A percentile compares a stretch with the other conserved stretches of the same genome.
phyloP scores from a whole-genome alignment of 371 early-diverging fungal species.

The Mortierella sp. region DNA sequence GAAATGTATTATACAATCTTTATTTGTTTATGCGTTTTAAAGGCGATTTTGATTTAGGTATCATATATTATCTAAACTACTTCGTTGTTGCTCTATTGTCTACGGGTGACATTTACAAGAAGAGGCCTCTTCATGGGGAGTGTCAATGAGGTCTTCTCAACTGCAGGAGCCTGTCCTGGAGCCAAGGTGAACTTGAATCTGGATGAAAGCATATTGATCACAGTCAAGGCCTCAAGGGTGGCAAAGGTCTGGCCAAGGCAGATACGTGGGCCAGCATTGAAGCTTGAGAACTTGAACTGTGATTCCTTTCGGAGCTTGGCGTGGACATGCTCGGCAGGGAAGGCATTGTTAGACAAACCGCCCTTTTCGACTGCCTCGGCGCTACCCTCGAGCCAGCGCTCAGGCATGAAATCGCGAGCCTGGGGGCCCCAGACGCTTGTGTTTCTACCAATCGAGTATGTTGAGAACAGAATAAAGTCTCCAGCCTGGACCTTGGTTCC shows the following conservation, averaged over 20 bases:
- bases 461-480: slow-evolving; percentile 65
- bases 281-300: slow-evolving; percentile 55
- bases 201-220: slow-evolving; percentile 59
- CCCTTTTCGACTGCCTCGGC: slow-evolving; percentile 58
- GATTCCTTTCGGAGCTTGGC: slow-evolving; percentile 46
- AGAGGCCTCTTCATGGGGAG: slow-evolving; percentile 68
- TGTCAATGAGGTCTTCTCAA: slow-evolving; percentile 59
- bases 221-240: slow-evolving; percentile 65
- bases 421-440: slow-evolving; percentile 72
- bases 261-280: slow-evolving; percentile 80
- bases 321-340: slow-evolving; percentile 19
- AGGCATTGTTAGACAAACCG: slow-evolving; percentile 9
- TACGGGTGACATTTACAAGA: slow-evolving; percentile 55
- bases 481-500: slow-evolving; percentile 69
- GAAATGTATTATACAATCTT: background rate
- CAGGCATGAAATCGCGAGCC: slow-evolving; percentile 69
- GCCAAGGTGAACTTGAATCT: slow-evolving; percentile 59
- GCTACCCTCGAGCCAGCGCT: slow-evolving; percentile 69
- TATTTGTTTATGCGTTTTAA: too few relatives aligned
- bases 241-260: slow-evolving; percentile 75
- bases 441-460: slow-evolving; percentile 65
- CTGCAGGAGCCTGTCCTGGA: slow-evolving; percentile 58
- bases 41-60: background rate
- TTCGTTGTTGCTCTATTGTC: slow-evolving; percentile 3
- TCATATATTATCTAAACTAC: background rate